A percentile compares a stretch with the other conserved stretches of the same genome.
These are phyloP conservation scores for Rossbeevera mucosa DNA, from an alignment of 768 basidiomycete genomes.

Conservation along the genomic window DNA sequence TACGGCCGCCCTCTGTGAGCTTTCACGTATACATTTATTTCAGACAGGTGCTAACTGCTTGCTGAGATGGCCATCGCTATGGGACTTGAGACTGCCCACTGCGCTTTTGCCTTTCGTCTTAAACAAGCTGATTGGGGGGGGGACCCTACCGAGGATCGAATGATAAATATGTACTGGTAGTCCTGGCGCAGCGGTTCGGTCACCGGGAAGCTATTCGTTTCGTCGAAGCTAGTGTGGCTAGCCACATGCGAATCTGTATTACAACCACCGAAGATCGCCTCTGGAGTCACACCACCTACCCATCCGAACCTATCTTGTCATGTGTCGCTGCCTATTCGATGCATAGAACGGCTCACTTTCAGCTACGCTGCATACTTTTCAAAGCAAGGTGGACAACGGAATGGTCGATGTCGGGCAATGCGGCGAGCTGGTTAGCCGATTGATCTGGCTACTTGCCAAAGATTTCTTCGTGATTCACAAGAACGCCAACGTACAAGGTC, in stretches of 20 bases:
- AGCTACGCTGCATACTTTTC: neutral
- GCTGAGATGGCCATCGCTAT: neutral
- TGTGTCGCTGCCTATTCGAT: neutral
- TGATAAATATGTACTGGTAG: neutral
- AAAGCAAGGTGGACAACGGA: neutral
- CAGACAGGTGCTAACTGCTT: neutral
- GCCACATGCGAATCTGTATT: neutral
- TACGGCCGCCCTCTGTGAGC: constrained; percentile 1
- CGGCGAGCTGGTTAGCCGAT: constrained; percentile 10
- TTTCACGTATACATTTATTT: neutral
- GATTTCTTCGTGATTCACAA: neutral
- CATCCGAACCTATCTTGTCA: neutral
- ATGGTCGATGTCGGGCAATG: neutral
- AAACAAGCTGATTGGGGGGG: neutral
- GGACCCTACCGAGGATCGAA: neutral
- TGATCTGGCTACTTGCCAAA: neutral
- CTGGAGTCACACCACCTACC: neutral
- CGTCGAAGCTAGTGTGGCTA: neutral
- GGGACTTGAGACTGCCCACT: fast-evolving
- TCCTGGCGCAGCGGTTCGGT: neutral
- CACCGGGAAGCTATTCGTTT: neutral
- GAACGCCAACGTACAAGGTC: neutral
- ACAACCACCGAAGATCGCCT: neutral
- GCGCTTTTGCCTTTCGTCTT: neutral
- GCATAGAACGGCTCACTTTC: neutral